Percentiles rank a stretch among this genome's conserved stretches.
Evolutionary conservation across 805 yeast species (phyloP).

Genomic region (Grigorovia transvaalensis): DNA sequence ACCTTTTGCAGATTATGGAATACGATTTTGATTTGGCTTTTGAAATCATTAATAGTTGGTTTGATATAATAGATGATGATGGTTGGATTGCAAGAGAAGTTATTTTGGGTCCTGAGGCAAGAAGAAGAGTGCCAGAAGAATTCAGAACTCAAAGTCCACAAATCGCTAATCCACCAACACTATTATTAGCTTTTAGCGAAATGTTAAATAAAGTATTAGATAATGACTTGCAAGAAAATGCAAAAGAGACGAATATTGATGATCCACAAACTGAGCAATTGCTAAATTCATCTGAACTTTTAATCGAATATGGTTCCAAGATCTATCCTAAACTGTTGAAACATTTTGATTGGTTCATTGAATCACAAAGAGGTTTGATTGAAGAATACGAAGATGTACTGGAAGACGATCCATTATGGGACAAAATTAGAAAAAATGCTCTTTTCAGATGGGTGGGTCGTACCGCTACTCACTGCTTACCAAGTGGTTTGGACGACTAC

Average conservation of each 20-base stretch:
- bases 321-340: conserved; percentile 67
- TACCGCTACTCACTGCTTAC: conserved; percentile 71
- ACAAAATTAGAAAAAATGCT: conserved; percentile 41
- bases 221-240: conserved; percentile 6
- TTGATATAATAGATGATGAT: conserved; percentile 55
- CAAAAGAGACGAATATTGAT: conserved; percentile 11
- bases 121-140: conserved; percentile 75
- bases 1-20: conserved; percentile 67
- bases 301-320: conserved; percentile 44
- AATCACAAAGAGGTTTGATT: conserved; percentile 66
- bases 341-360: conserved; percentile 80
- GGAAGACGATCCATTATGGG: conserved; percentile 21
- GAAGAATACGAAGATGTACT: conserved; percentile 48
- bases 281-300: conserved; percentile 46
- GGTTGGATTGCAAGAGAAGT: conserved; percentile 98
- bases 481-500: conserved; percentile 92
- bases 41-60: conserved; percentile 82
- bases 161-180: conserved; percentile 92
- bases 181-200: conserved; percentile 61
- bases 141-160: conserved; percentile 80
- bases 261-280: conserved; percentile 36
- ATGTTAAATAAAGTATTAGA: conserved; percentile 38
- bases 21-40: conserved; percentile 76
- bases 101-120: conserved; percentile 82
- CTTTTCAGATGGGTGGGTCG: conserved; percentile 92